Evolutionary conservation across 768 basidiomycete genomes (phyloP), one percentile per base, ranked within the genome.

Genomic region (Serendipita vermifera): DNA sequence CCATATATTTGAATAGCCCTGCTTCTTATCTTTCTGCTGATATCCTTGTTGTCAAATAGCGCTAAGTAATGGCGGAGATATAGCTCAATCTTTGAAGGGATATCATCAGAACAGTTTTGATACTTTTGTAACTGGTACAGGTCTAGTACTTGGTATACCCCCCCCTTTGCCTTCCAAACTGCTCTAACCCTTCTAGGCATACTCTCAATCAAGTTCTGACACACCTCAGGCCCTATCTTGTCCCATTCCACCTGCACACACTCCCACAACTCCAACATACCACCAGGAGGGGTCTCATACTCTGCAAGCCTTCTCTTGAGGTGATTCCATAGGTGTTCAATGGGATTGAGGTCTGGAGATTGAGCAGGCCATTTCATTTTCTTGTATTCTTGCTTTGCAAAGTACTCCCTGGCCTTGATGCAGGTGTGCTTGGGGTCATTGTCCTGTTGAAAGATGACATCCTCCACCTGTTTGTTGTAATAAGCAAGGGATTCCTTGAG

Each of bases 401-500:
- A 27, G 17, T 33, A 53, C n/a, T 53, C 31, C n/a, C n/a, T 5
- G n/a, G 29, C 17, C 11, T 27, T 17, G 4, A 11, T 26, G 20
- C 20, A 53, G 5, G 24, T n/a, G 20, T 53, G 48, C 20, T 53
- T 53, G 20, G 48, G 20, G 31, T 53, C 48, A n/a, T 53, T 53
- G 48, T 53, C 48, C 48, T 53, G 48, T 33, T 53, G 48, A 24
- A 53, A 53, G 4, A 53, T 53, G 48, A 53, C n/a, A 27, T 53
- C 20, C 20, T 24, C n/a, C 4, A 29, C 3, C n/a, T n/a, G n/a
- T n/a, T 24, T n/a, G 17, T 17, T 40, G 4, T 24, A n/a, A 40
- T 17, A 15, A 15, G 39, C 39, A n/a, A n/a, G n/a, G 15, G 39
- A 40, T 4, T n/a, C 17, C 15, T 4, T 15, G 7, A 55, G 35